Evolutionary conservation across 352 stramenopile species (phyloP), one percentile per base, ranked within the genome.

Genomic region (Phytophthora sojae): DNA sequence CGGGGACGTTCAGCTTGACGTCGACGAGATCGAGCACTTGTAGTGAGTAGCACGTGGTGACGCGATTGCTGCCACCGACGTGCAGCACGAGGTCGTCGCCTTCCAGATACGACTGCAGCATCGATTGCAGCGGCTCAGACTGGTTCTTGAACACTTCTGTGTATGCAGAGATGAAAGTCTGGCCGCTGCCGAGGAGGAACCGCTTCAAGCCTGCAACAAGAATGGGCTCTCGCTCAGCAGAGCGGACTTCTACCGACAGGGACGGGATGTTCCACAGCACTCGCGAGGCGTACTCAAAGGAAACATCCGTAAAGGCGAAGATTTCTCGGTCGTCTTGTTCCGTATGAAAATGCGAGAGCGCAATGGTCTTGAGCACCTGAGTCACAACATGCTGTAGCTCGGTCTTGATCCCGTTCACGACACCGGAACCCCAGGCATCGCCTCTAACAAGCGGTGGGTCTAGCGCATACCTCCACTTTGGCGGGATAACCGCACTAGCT

Each of bases 91-190:
- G 59, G 61, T 94, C 87, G 11, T 88, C 68, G 1, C 89, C 86
- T 19, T 68, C 56, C n/a, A 96, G 73, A 52, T 91, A 95, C n/a
- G 77, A 76, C 44, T 92, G 72, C 5, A 96, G 57, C 71, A 95
- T 91, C 12, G 71, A 70, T 57, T 93, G 80, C 19, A 96, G 59
- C 5, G 87, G 88, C n/a, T 67, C 52, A 0, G 83, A 88, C 64
- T 95, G 73, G 25, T 80, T 82, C 45, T 90, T 91, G 30, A 76
- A 79, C 51, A 96, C 75, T 14, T 85, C 80, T 9, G 83, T 92
- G 62, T 86, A 95, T n/a, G 82, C 82, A 2, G 85, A 91, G 63
- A 96, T 92, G 67, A 93, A 92, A 1, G 87, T 96, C 17, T 90
- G 62, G 15, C 89, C 89, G 49, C 64, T 75, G 0, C 89, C 89